A percentile compares a stretch with the other conserved stretches of the same genome.
Conservation (phyloP, 2,329 filamentous ascomycete species). For the Neopestalotiopsis sp. region DNA sequence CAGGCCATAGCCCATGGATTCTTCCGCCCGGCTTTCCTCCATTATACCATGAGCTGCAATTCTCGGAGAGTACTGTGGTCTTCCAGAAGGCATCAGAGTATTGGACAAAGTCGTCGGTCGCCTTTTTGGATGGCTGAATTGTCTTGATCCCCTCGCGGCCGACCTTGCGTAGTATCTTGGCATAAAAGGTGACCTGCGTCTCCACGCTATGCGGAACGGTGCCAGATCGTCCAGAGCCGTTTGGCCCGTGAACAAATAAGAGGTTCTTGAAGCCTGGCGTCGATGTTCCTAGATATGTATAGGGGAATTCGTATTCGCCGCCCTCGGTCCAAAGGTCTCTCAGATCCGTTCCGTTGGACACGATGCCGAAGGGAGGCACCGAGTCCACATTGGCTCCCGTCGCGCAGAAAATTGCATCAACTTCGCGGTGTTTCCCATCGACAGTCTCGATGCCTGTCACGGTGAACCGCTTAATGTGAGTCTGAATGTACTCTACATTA, state of each 20-base stretch:
- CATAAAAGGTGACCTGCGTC: slow-evolving; percentile 68
- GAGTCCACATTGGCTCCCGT: slow-evolving; percentile 69
- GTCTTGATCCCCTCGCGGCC: slow-evolving; percentile 69
- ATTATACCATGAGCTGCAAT: slow-evolving; percentile 77
- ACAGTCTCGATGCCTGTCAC: slow-evolving; percentile 63
- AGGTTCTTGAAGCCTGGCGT: slow-evolving; percentile 73
- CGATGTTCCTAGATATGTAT: slow-evolving; percentile 69
- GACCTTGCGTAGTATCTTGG: slow-evolving; percentile 71
- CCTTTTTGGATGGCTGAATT: slow-evolving; percentile 60
- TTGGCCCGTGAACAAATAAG: slow-evolving; percentile 67
- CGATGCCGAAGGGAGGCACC: slow-evolving; percentile 65
- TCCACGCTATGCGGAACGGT: slow-evolving; percentile 73
- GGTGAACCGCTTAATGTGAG: slow-evolving; percentile 63
- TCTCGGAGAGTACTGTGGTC: slow-evolving; percentile 61
- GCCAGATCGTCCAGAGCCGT: slow-evolving; percentile 64
- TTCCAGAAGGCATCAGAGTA: slow-evolving; percentile 64
- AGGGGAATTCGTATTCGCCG: slow-evolving; percentile 65
- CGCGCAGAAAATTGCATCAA: slow-evolving; percentile 71
- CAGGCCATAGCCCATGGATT: slow-evolving; percentile 74
- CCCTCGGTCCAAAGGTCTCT: slow-evolving; percentile 60
- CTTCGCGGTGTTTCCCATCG: slow-evolving; percentile 61
- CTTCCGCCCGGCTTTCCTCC: slow-evolving; percentile 65
- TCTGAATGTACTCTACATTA: slow-evolving; percentile 67
- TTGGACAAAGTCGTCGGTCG: slow-evolving; percentile 68
- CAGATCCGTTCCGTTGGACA: slow-evolving; percentile 59